phyloP scores from a whole-genome alignment of 306 rosid genomes.

The Potentilla sterilis region DNA sequence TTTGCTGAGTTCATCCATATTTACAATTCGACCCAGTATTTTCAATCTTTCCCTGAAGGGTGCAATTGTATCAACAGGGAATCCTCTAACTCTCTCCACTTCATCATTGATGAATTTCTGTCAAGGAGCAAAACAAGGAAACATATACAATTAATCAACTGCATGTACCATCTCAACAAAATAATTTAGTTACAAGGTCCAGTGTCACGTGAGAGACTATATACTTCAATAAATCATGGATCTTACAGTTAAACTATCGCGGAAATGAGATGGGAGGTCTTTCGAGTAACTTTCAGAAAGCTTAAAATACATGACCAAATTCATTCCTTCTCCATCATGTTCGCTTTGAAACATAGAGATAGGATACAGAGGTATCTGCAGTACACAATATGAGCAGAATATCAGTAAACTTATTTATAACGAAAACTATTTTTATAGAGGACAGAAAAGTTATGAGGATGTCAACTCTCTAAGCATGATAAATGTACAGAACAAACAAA shows the following conservation, averaged over 20 bases:
- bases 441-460: background rate
- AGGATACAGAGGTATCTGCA: constrained; percentile 92
- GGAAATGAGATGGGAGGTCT: constrained; percentile 73
- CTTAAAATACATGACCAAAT: constrained; percentile 78
- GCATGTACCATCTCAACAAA: background rate
- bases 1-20: constrained; percentile 78
- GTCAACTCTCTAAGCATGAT: background rate
- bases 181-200: background rate
- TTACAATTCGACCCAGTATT: constrained; percentile 77
- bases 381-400: constrained; percentile 18
- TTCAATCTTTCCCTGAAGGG: constrained; percentile 91
- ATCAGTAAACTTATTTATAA: background rate
- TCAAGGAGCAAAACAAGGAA: constrained; percentile 24
- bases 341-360: constrained; percentile 79
- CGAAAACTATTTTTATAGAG: background rate
- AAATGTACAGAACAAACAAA: background rate
- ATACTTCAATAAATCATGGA: constrained; percentile 12
- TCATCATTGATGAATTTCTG: constrained; percentile 91
- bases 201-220: constrained; percentile 1
- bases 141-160: constrained; percentile 13
- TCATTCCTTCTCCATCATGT: constrained; percentile 96
- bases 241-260: constrained; percentile 73
- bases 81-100: constrained; percentile 93
- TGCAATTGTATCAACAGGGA: constrained; percentile 80
- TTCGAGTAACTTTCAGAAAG: constrained; percentile 70